These are phyloP conservation scores for Penicillium odoratum DNA, from an alignment of 495 filamentous ascomycete genomes.

Conservation along the genomic window DNA sequence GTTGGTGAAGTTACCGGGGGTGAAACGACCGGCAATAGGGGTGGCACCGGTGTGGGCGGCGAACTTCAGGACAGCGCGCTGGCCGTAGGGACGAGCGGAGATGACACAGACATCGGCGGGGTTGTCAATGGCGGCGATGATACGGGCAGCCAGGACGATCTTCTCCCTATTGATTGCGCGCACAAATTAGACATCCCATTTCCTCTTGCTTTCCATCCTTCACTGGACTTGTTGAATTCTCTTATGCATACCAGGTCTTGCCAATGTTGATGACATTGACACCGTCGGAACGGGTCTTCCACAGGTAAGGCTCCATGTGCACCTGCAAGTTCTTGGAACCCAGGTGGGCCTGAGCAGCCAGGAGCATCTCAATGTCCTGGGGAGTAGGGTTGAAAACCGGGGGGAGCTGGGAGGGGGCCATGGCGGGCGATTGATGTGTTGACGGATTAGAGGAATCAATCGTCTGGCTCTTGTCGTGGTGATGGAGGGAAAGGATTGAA, in stretches of 20 bases:
- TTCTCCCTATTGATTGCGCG: slow-evolving; percentile 76
- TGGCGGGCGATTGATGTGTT: slow-evolving; percentile 66
- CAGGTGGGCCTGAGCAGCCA: slow-evolving; percentile 93
- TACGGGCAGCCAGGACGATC: slow-evolving; percentile 95
- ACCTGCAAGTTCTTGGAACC: slow-evolving; percentile 98
- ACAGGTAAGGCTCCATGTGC: slow-evolving; percentile 99
- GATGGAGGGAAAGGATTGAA: slow-evolving; percentile 42
- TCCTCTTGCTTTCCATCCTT: not conserved
- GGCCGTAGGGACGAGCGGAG: slow-evolving; percentile 98
- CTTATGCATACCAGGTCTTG: slow-evolving; percentile 88
- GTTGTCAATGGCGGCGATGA: slow-evolving; percentile 99
- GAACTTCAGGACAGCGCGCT: slow-evolving; percentile 99
- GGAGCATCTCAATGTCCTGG: slow-evolving; percentile 98
- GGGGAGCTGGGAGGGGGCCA: slow-evolving; percentile 91
- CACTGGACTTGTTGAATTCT: not conserved
- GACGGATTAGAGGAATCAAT: slow-evolving; percentile 54
- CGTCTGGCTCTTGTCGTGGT: slow-evolving; percentile 51
- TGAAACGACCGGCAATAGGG: slow-evolving; percentile 99
- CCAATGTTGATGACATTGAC: slow-evolving; percentile 98
- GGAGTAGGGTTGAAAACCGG: slow-evolving; percentile 82
- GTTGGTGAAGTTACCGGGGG: slow-evolving; percentile 99
- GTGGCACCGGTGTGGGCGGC: slow-evolving; percentile 95
- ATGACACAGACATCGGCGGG: slow-evolving; percentile 98
- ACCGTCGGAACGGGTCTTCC: slow-evolving; percentile 97
- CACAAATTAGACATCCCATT: slow-evolving; percentile 25